Evolutionary conservation across 495 filamentous ascomycete genomes (phyloP), one percentile per base, ranked within the genome.

Genomic region (Aspergillus hancockii): DNA sequence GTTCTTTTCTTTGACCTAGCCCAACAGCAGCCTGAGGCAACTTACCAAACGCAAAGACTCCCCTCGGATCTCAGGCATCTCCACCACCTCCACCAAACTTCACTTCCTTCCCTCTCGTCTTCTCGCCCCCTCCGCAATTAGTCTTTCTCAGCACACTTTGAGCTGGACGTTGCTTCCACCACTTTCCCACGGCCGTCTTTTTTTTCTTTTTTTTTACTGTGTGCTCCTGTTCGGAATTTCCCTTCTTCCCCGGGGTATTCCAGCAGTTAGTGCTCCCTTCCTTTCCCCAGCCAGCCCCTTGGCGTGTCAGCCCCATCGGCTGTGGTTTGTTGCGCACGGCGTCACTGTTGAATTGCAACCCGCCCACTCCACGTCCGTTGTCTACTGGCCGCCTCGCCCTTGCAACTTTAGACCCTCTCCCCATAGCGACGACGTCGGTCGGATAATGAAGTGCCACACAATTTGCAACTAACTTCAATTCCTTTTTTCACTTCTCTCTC

Each of bases 391-490:
- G 40, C 57, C 49, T 51, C 40, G 34, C 52, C 55, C 55, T 54
- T 57, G 51, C 12, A 32, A 49, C 45, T 41, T 19, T 12, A 38
- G 21, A 38, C 21, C 22, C 21, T 46, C 23, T 38, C 55, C 49
- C 25, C 49, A 54, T 62, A 30, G 22, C 53, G 16, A 49, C 49
- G 14, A 38, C 3, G 23, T 40, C 43, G 10, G 58, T 51, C 51
- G 49, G 64, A 75, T 69, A 59, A 77, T 77, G 75, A 63, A 54
- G 65, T 54, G 52, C 63, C 55, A 43, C 58, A 61, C 65, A 63
- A 55, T 16, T 49, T 61, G 43, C 52, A 57, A 54, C 49, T 70
- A 62, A 62, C 28, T 12, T 55, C 67, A 64, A 64, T 68, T 71
- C 65, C 38, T 49, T 60, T 57, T 45, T 57, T 28, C 25, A n/a